phyloP scores from a whole-genome alignment of 2,329 filamentous ascomycete genomes.

The Sphaerulina populicola region DNA sequence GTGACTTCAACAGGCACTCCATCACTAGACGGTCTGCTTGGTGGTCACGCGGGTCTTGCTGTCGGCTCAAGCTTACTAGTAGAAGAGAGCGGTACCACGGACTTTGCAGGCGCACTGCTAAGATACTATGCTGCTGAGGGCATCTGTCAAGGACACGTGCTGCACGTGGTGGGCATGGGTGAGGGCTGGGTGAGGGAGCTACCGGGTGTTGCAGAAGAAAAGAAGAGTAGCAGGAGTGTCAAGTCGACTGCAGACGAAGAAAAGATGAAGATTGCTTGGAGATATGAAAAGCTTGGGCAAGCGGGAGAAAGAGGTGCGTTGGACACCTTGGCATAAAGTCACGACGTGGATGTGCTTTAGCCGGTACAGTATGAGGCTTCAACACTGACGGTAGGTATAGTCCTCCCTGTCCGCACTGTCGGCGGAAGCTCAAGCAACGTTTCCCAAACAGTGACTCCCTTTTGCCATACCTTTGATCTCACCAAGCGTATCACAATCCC shows the following conservation, averaged over 20 bases:
- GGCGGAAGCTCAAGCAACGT: conserved; percentile 7
- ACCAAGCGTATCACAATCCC: conserved; percentile 43
- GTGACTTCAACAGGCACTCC: conserved; percentile 87
- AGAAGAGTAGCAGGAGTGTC: conserved; percentile 25
- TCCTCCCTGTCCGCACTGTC: conserved; percentile 24
- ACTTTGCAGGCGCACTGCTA: conserved; percentile 77
- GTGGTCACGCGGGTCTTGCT: conserved; percentile 75
- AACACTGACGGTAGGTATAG: conserved; percentile 26
- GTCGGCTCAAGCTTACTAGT: conserved; percentile 73
- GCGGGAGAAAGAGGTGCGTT: conserved; percentile 58
- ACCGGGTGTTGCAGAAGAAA: conserved; percentile 55
- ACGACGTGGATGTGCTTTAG: neutral
- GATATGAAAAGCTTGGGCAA: conserved; percentile 78
- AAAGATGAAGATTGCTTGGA: conserved; percentile 98
- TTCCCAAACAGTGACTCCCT: conserved; percentile 28
- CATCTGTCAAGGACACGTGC: conserved; percentile 77
- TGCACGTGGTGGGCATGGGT: conserved; percentile 74
- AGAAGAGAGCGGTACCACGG: conserved; percentile 85
- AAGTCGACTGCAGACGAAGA: conserved; percentile 44
- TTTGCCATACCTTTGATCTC: conserved; percentile 47
- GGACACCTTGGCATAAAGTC: neutral
- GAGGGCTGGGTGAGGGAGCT: conserved; percentile 77
- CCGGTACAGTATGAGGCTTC: neutral
- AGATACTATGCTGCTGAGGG: conserved; percentile 91
- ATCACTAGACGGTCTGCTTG: conserved; percentile 75